phyloP scores from a whole-genome alignment of 73 alveolate genomes.

The Tetrahymena borealis region DNA sequence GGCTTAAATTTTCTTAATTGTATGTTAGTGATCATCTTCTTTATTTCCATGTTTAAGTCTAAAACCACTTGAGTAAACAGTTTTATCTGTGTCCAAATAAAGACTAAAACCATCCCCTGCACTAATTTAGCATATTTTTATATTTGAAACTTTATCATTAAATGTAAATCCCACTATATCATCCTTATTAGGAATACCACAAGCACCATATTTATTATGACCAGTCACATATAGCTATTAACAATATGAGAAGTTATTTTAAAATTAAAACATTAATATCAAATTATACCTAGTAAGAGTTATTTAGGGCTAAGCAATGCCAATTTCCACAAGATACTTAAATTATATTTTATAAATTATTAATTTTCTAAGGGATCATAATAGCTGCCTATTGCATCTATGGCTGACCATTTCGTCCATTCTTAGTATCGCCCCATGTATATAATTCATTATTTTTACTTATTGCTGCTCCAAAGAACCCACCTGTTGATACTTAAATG shows the following conservation, averaged over 20 bases:
- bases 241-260: not conserved
- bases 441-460: slow-evolving; percentile 6
- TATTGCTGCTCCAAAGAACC: slow-evolving; percentile 26
- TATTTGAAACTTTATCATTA: not conserved
- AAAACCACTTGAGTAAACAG: slow-evolving; percentile 40
- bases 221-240: slow-evolving; percentile 26
- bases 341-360: not conserved
- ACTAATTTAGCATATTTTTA: not conserved
- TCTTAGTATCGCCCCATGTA: slow-evolving; percentile 35
- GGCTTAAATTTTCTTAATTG: not conserved
- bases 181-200: slow-evolving; percentile 22
- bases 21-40: not conserved
- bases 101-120: slow-evolving; percentile 50
- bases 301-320: slow-evolving; percentile 13
- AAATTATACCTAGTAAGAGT: not conserved
- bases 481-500: slow-evolving; percentile 10
- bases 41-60: slow-evolving; percentile 5
- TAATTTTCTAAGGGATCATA: slow-evolving; percentile 6
- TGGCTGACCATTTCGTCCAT: slow-evolving; percentile 37
- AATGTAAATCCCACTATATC: not conserved
- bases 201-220: slow-evolving; percentile 47
- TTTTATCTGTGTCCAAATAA: slow-evolving; percentile 13
- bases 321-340: slow-evolving; percentile 42
- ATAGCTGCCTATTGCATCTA: not conserved
- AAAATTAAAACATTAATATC: not conserved